Evolutionary conservation across 1,139 yeast species (phyloP), one percentile per base, ranked within the genome.

Genomic region (Petasospora fabianii): DNA sequence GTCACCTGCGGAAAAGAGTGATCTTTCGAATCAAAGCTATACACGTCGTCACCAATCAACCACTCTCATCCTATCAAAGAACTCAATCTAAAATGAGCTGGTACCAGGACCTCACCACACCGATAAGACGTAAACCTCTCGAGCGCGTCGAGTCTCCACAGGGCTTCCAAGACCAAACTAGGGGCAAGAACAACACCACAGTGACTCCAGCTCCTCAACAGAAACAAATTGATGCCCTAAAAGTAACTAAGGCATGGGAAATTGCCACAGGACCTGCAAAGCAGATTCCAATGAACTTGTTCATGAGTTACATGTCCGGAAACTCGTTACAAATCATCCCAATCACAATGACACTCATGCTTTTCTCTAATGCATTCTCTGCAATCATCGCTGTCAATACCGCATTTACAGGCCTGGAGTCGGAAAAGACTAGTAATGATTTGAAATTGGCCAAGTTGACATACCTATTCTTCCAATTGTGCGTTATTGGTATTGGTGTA

Each of bases 221-320:
- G 21, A 30, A 32, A 9, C 45, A 44, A 14, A 22, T 47, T 11
- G 43, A 46, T 21, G 38, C 43, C 1, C 27, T 47, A 16, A 47
- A 46, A 14, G 27, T 16, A 7, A 13, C 38, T 56, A 85, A 82
- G 56, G 92, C 95, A 0, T 87, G 97, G 96, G 95, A 86, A 46
- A 58, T 84, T 24, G 96, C 97, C 3, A 63, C 75, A 14, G 80
- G 80, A 1, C 97, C 97, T 0, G 87, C 90, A 3, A 92, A 90
- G 58, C 73, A 80, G 18, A 67, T 92, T 21, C 96, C 97, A 5
- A 84, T 88, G 95, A 92, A 87, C 54, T 60, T 84, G 43, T 66
- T 87, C 41, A 87, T 92, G 96, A 80, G 90, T 45, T 92, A 87
- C 61, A 86, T 92, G 88, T 80, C 96, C 2, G 98, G 98, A 24